phyloP scores from a whole-genome alignment of 2,329 filamentous ascomycete species.

The Aspergillus oerlinghausenensis region DNA sequence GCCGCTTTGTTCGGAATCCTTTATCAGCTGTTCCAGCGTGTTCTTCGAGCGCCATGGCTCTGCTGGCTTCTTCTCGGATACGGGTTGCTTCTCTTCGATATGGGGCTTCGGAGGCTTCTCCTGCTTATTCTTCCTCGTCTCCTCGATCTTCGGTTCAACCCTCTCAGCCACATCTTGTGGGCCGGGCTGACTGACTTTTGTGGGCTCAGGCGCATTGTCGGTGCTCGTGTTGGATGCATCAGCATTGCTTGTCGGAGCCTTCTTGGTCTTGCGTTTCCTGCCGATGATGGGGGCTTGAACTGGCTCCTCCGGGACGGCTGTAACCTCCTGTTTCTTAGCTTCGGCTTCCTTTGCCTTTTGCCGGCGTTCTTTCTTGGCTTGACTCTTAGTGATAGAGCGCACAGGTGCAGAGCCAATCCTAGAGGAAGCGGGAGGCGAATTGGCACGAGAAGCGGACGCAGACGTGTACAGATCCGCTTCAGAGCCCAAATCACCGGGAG shows the following conservation, averaged over 20 bases:
- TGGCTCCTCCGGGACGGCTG: constrained; percentile 43
- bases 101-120: constrained; percentile 19
- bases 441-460: constrained; percentile 56
- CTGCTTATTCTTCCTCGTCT: constrained; percentile 19
- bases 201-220: constrained; percentile 10
- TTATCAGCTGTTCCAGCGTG: constrained; percentile 36
- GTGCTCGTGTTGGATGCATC: constrained; percentile 13
- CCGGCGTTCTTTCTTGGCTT: constrained; percentile 55
- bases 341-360: constrained; percentile 47
- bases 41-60: constrained; percentile 38
- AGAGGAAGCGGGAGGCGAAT: constrained; percentile 49
- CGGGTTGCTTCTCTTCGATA: constrained; percentile 16
- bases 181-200: constrained; percentile 14
- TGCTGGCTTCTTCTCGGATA: constrained; percentile 14
- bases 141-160: constrained; percentile 18
- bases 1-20: constrained; percentile 34
- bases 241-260: constrained; percentile 29
- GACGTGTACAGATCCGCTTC: constrained; percentile 57
- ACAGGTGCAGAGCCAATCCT: constrained; percentile 58
- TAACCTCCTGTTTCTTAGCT: constrained; percentile 40
- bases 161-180: constrained; percentile 16
- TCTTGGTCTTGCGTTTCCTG: constrained; percentile 57
- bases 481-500: constrained; percentile 55
- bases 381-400: constrained; percentile 57
- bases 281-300: constrained; percentile 59